Base-by-base conservation (phyloP, 2,329 filamentous ascomycete genomes). In the Ceratocystiopsis sp. region DNA sequence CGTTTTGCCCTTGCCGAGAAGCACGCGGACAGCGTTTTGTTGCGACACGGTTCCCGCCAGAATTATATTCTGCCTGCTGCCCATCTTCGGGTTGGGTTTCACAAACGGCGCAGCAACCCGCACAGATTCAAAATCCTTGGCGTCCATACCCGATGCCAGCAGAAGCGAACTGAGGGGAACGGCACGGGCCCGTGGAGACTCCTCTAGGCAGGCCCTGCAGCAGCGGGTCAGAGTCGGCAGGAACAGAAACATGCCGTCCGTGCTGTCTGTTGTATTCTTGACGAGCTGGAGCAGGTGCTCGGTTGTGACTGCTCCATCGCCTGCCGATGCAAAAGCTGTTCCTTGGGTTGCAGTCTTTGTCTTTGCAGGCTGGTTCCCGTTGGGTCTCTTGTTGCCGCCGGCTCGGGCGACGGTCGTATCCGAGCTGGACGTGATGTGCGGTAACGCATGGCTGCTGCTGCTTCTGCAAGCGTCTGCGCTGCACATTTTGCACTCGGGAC, bases 221-320 rank as follows among this genome's bases (percentile, higher is more conserved):
- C 45, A 47, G 38, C 45, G 42, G 2, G 45, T 47, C 35, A 47
- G 17, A 4, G 45, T 47, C 3, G 42, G 45, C 19, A 47, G 18
- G 15, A 42, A 47, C n/a, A 45, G 15, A 15, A 21, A 47, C 16
- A 17, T 18, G 19, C 42, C 45, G 15, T 40, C 40, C 3, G 35
- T 16, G 12, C n/a, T 38, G n/a, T 46, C 18, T 9, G 19, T n/a
- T 19, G 18, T 17, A 29, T 17, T 18, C 19, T 17, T 0, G 13
- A 7, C 9, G 10, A 16, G 14, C 18, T 14, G 19, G 29, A 14
- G 21, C 19, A 21, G 14, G 16, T 15, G 33, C 15, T 12, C 16
- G 19, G 15, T 14, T 11, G 15, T 3, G 29, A 10, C 37, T 15
- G 16, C 32, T 4, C 35, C 35, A 2, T 37, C 19, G 9, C 10